A percentile compares a stretch with the other conserved stretches of the same genome.
phyloP scores from a whole-genome alignment of 2,329 filamentous ascomycete genomes.

The Colletotrichum eleusines region DNA sequence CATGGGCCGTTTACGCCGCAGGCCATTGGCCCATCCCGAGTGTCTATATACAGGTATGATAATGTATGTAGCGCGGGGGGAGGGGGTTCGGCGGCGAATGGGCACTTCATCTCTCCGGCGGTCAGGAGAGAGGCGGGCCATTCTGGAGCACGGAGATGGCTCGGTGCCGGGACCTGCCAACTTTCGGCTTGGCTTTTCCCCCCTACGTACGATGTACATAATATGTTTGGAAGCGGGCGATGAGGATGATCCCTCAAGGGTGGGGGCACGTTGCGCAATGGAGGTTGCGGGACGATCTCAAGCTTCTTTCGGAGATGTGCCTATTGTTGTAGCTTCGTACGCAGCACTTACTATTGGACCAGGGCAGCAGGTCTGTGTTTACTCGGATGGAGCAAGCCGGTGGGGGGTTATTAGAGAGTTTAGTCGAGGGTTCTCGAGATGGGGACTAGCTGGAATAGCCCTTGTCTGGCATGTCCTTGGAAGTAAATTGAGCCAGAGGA shows the following conservation, averaged over 20 bases:
- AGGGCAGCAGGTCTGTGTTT: neutral
- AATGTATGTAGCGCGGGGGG: neutral
- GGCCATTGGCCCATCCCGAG: neutral
- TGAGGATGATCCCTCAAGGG: slow-evolving; percentile 23
- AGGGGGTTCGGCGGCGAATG: neutral
- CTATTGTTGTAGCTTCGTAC: neutral
- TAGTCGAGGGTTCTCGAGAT: neutral
- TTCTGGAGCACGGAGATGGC: neutral
- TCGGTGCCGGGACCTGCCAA: neutral
- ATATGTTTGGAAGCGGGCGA: neutral
- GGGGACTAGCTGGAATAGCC: slow-evolving; percentile 2
- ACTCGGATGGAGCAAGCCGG: neutral
- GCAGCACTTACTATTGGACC: slow-evolving; percentile 1
- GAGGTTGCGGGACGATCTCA: slow-evolving; percentile 20
- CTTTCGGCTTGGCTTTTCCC: neutral
- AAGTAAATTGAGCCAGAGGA: neutral
- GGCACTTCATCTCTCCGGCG: slow-evolving; percentile 21
- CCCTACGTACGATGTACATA: no score
- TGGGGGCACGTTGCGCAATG: slow-evolving; percentile 2
- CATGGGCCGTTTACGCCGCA: neutral
- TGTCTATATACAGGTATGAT: no score
- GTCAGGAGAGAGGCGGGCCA: neutral
- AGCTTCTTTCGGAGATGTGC: slow-evolving; percentile 16
- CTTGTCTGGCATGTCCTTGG: slow-evolving; percentile 14
- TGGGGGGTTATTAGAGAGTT: slow-evolving; percentile 4